A percentile compares a stretch with the other conserved stretches of the same genome.
phyloP scores from a whole-genome alignment of 2,329 filamentous ascomycete genomes.

The Colletotrichum gloeosporioides region DNA sequence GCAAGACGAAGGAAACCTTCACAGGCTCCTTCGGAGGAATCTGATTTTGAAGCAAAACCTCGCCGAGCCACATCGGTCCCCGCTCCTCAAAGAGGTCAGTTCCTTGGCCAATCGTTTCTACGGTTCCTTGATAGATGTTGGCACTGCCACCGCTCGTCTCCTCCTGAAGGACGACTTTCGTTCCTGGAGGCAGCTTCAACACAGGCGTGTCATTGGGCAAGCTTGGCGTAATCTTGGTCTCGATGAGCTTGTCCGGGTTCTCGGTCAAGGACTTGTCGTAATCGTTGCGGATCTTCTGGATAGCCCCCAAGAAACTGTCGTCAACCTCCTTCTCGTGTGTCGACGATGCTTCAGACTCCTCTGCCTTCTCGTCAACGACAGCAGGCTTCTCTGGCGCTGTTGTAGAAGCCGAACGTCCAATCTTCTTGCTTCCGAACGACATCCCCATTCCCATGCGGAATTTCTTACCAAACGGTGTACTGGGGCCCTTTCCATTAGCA shows the following conservation, averaged over 20 bases:
- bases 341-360: constrained; percentile 67
- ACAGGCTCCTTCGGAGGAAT: constrained; percentile 88
- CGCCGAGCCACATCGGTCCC: constrained; percentile 90
- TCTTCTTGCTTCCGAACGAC: constrained; percentile 84
- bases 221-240: constrained; percentile 71
- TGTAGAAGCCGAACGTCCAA: constrained; percentile 71
- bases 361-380: constrained; percentile 77
- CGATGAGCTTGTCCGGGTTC: constrained; percentile 57
- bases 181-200: constrained; percentile 72
- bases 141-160: constrained; percentile 73
- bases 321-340: constrained; percentile 76
- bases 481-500: constrained; percentile 60
- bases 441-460: constrained; percentile 72
- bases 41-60: constrained; percentile 83
- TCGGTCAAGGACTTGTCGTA: constrained; percentile 74
- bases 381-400: constrained; percentile 75
- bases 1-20: constrained; percentile 93
- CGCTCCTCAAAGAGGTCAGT: constrained; percentile 84
- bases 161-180: constrained; percentile 73
- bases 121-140: constrained; percentile 90
- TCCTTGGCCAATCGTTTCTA: constrained; percentile 77
- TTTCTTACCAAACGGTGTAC: constrained; percentile 79
- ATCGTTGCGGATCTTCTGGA: constrained; percentile 75
- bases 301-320: constrained; percentile 74
- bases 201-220: constrained; percentile 77